Evolutionary conservation across 2,329 filamentous ascomycete species (phyloP).

Genomic region (Knufia petricola): DNA sequence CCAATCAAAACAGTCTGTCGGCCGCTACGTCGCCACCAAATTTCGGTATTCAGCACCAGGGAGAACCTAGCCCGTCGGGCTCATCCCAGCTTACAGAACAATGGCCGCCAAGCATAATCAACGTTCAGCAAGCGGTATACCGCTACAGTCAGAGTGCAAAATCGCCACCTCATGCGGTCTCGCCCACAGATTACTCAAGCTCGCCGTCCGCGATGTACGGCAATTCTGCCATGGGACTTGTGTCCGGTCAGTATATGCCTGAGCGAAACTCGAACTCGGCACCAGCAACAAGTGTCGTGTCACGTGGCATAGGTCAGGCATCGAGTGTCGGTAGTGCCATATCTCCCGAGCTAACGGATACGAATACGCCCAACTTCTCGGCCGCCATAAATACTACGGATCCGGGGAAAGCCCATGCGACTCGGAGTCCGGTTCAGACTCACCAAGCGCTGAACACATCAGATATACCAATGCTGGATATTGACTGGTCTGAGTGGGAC

Average conservation of each 20-base stretch:
- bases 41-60: not conserved
- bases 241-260: slow-evolving; percentile 6
- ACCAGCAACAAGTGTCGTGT: not conserved
- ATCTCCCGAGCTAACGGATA: not conserved
- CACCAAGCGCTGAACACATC: not conserved
- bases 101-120: not conserved
- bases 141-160: not conserved
- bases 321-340: not conserved
- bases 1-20: not conserved
- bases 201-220: slow-evolving; percentile 15
- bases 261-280: not conserved
- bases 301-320: not conserved
- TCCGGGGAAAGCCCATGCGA: not conserved
- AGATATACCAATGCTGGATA: slow-evolving; percentile 8
- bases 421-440: not conserved
- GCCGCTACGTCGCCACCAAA: not conserved
- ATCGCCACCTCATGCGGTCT: slow-evolving; percentile 8
- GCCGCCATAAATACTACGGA: not conserved
- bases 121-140: slow-evolving; percentile 1
- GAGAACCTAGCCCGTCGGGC: slow-evolving; percentile 6
- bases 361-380: not conserved
- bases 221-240: slow-evolving; percentile 4
- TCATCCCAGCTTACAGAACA: slow-evolving; percentile 4
- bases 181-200: slow-evolving; percentile 14
- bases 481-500: slow-evolving; percentile 28